Base-by-base conservation (phyloP, 1,284 basidiomycete genomes). In the Cryptococcus hybrid region DNA sequence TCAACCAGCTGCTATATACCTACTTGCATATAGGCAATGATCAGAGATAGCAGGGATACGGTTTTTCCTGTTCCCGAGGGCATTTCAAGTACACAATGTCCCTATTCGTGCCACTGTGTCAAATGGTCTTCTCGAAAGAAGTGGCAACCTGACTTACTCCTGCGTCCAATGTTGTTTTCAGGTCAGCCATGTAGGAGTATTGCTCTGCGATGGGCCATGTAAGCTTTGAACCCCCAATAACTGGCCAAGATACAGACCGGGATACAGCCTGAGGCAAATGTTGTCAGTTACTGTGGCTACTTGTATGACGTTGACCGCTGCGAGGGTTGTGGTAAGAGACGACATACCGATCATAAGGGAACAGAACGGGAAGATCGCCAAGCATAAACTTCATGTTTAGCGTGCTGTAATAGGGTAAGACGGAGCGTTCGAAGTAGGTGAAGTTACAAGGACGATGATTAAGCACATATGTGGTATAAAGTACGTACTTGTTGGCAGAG, bases 11-110 rank as follows among this genome's bases (percentile, higher is more conserved):
- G 24, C 35, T 7, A 30, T 36, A 11, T 12, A 64, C 78, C 52
- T 58, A 91, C 94, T 81, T 96, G 92, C 79, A 98, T 95, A 75
- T 99, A 99, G 30, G 94, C 94, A 48, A 99, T 89, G 79, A 99
- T 99, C 58, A 99, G 81, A 12, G 92, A 95, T 36, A 99, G 82
- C 3, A 99, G 82, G 8, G 94, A 98, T 24, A 99, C 94, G 0
- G 96, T 99, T 82, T 99, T 99, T 18, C 96, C 96, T 40, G 96
- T 99, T 12, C 96, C 96, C 9, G 96, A 99, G 61, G 96, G 96
- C 96, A 99, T 99, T 81, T 99, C 96, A 37, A 99, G 84, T 15
- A 99, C 92, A 76, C 96, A 97, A 69, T 99, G 96, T 51, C 96
- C 96, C 92, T 96, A 74, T 36, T 52, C 6, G 13, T 12, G 36